Conservation (phyloP, 1,284 basidiomycete species). For the Malassezia dermatis region DNA sequence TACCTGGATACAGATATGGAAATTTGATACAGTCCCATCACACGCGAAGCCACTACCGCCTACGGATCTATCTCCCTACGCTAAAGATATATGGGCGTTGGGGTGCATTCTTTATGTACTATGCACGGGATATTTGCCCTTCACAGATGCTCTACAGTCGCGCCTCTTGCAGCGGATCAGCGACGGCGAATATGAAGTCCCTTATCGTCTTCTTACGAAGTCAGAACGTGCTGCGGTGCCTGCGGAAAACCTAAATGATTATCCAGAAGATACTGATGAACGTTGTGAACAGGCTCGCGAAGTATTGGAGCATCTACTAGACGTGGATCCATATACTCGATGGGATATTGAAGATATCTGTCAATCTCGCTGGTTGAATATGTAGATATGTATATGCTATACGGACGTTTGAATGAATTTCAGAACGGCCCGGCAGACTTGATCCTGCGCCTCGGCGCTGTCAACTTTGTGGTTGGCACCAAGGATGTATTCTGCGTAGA, state of each 20-base stretch:
- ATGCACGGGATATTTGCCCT: constrained; percentile 7
- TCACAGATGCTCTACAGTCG: constrained; percentile 6
- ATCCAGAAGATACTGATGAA: not conserved
- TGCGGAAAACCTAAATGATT: not conserved
- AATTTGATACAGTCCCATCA: not conserved
- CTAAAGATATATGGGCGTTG: constrained; percentile 15
- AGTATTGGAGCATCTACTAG: constrained; percentile 3
- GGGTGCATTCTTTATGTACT: constrained; percentile 16
- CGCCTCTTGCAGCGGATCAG: constrained; percentile 9
- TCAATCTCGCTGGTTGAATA: constrained; percentile 4
- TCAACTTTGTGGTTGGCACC: constrained; percentile 35
- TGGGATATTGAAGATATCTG: constrained; percentile 12
- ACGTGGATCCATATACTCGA: constrained; percentile 1
- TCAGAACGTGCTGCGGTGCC: not conserved
- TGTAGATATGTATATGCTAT: not conserved
- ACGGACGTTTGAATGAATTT: not conserved
- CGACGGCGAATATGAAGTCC: constrained; percentile 8
- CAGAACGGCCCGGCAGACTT: constrained; percentile 20
- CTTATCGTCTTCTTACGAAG: not conserved
- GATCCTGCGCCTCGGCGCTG: constrained; percentile 16
- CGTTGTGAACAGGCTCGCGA: not conserved
- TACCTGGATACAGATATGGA: constrained; percentile 3
- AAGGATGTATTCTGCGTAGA: constrained; percentile 20
- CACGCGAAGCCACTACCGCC: not conserved
- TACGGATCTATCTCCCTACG: not conserved